phyloP scores from a whole-genome alignment of 164 flowering plant genomes.

The Vitis vinifera region ASM3070453v1 NC_081812.1:15195501-15196000 shows the following conservation, averaged over 20 bases:
- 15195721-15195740: background rate
- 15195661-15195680: background rate
- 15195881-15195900: background rate
- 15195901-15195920: background rate
- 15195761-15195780: background rate
- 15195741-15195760: background rate
- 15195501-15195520: constrained; percentile 13
- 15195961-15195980: no score
- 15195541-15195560: constrained; percentile 5
- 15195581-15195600: background rate
- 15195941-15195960: no score
- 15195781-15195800: background rate
- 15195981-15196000: background rate
- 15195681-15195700: background rate
- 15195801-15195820: background rate
- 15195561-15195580: background rate
- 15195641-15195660: constrained; percentile 3
- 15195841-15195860: background rate
- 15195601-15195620: background rate
- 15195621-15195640: constrained; percentile 2
- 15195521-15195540: background rate
- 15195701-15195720: background rate
- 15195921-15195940: no score
- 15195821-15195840: background rate
- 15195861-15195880: background rate